These are phyloP conservation scores for Agrostemma githago DNA, from an alignment of 148 eudicot species.

Conservation along the genomic window DNA sequence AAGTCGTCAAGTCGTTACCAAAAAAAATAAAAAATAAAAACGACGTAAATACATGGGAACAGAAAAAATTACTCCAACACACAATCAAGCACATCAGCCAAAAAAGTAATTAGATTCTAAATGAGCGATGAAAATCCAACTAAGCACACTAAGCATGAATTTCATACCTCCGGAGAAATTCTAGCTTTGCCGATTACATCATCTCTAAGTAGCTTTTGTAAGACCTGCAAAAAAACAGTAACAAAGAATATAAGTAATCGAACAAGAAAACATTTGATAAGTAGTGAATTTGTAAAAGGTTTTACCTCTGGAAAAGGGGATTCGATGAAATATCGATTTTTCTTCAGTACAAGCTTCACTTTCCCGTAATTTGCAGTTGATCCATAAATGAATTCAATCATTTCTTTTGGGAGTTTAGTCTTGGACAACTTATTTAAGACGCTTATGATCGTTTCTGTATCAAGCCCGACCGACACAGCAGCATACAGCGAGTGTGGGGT, in stretches of 20 bases:
- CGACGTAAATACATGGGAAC: not conserved
- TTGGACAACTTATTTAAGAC: conserved; percentile 85
- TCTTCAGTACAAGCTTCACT: conserved; percentile 97
- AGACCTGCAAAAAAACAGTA: conserved; percentile 49
- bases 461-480: conserved; percentile 96
- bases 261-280: not conserved
- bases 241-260: conserved; percentile 1
- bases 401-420: conserved; percentile 90
- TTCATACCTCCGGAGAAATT: conserved; percentile 59
- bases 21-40: too few species aligned
- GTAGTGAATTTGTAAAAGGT: not conserved
- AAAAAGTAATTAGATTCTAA: not conserved
- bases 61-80: not conserved
- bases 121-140: not conserved
- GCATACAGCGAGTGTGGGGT: conserved; percentile 96
- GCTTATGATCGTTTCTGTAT: conserved; percentile 79
- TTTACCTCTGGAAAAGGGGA: conserved; percentile 94
- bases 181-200: conserved; percentile 75
- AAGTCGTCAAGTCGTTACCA: too few species aligned
- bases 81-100: not conserved
- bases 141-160: conserved; percentile 1
- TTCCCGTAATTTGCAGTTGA: conserved; percentile 96
- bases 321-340: conserved; percentile 86
- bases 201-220: conserved; percentile 69
- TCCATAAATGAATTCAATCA: conserved; percentile 86